Evolutionary conservation across 1,284 basidiomycete species (phyloP), one percentile per base, ranked within the genome.

Genomic region (Apiotrichum montevideense): DNA sequence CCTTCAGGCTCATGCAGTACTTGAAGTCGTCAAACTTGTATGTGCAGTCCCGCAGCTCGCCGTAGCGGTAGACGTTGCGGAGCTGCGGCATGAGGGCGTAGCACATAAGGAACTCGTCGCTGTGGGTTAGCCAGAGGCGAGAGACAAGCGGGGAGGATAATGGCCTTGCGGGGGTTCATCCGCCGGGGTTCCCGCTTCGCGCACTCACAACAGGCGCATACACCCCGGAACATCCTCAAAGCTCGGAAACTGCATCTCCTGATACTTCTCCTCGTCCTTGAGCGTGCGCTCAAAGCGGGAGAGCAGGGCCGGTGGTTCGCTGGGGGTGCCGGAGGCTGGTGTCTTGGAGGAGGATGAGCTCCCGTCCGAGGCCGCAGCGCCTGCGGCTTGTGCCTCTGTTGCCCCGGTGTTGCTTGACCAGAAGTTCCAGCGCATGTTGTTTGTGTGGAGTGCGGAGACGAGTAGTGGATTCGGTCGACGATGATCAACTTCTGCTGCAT

Each of bases 21-120:
- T 97, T 97, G 82, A 95, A 95, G 67, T 96, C 93, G 63, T 92
- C 86, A 68, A 87, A 82, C 72, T 95, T 93, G 53, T 81, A 80
- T 0, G 79, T 80, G 73, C 95, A 98, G 59, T 86, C 83, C 1
- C 87, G 81, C 66, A 87, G 82, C 50, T 84, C 80, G 4, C 95
- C 95, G 66, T 87, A 85, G 63, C 95, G 83, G 74, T 98, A 98
- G 48, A 96, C 78, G 3, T 87, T 86, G 64, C 86, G 87, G 55
- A 94, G 75, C 74, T 97, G 94, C 8, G 84, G 83, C 35, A 85
- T 83, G 41, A 96, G 81, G 43, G 86, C 92, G 70, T 88, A 85
- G 73, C 90, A 93, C 41, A 82, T 80, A 53, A 92, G 75, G 74
- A 87, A 90, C 32, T 84, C 83, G 72, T 93, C 89, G 58, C 76